phyloP scores from a whole-genome alignment of 352 stramenopile genomes.

The Globisporangium nagaii region DNA sequence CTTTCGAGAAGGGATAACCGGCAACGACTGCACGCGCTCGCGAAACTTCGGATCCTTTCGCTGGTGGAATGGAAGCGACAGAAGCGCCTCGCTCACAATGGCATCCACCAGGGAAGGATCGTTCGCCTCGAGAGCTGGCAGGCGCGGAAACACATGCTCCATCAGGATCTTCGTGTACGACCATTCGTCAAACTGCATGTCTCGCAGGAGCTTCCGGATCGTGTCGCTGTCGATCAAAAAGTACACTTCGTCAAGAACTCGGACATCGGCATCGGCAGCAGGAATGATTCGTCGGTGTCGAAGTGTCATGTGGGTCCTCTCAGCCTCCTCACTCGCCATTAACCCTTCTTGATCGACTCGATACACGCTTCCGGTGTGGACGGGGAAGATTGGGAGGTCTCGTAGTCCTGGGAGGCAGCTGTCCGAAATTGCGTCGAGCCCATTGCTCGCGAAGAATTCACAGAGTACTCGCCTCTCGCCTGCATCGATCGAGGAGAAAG shows the following conservation, averaged over 20 bases:
- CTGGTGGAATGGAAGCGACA: constrained; percentile 48
- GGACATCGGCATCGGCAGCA: constrained; percentile 29
- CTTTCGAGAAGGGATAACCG: constrained; percentile 55
- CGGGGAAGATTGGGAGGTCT: constrained; percentile 45
- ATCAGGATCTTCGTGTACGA: constrained; percentile 48
- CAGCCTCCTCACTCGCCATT: neutral
- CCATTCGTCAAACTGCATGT: constrained; percentile 49
- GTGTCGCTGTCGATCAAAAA: constrained; percentile 30
- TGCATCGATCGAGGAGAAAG: constrained; percentile 22
- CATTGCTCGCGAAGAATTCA: constrained; percentile 36
- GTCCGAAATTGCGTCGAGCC: constrained; percentile 25
- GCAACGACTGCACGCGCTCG: constrained; percentile 25
- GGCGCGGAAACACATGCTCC: constrained; percentile 52
- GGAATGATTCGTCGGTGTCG: constrained; percentile 26
- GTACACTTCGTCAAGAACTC: constrained; percentile 47
- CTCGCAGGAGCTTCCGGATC: constrained; percentile 40
- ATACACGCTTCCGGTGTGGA: constrained; percentile 15
- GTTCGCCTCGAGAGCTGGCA: constrained; percentile 26
- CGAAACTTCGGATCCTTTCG: constrained; percentile 44
- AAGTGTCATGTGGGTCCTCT: constrained; percentile 4
- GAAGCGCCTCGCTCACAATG: constrained; percentile 39
- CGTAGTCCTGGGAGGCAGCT: constrained; percentile 30
- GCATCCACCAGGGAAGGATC: constrained; percentile 37
- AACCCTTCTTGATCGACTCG: neutral
- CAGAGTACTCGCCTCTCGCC: constrained; percentile 29